Conservation (phyloP, 1,139 yeast genomes). For the Magnusiomyces clavatus region DNA sequence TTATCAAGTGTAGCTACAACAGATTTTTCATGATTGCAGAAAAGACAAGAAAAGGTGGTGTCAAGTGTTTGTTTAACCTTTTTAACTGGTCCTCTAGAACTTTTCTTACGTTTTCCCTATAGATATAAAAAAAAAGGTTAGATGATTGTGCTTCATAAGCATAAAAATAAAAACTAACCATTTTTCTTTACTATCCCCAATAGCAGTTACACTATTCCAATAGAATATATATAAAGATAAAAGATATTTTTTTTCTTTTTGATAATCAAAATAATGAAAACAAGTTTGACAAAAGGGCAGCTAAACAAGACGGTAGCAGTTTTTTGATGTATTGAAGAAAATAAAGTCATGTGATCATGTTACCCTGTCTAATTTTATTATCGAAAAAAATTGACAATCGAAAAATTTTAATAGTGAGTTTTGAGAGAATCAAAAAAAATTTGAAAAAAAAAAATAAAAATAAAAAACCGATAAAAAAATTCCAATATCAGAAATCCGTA, state of each 20-base stretch:
- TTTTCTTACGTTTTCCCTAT: conserved; percentile 87
- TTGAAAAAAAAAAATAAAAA: conserved; percentile 11
- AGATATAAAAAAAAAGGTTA: background rate
- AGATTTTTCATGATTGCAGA: conserved; percentile 92
- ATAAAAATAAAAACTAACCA: background rate
- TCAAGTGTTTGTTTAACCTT: conserved; percentile 75
- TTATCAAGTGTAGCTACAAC: conserved; percentile 86
- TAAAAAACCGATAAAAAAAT: conserved; percentile 5
- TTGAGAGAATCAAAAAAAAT: background rate
- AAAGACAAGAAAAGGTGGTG: conserved; percentile 80
- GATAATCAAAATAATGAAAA: no score
- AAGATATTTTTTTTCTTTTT: no score
- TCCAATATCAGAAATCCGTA: background rate
- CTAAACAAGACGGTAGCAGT: no score
- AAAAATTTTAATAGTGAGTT: background rate
- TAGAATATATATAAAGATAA: background rate
- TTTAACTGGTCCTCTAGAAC: conserved; percentile 75
- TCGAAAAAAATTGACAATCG: no score
- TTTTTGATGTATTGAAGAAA: no score
- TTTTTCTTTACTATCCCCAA: background rate
- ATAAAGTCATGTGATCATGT: no score
- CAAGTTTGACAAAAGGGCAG: no score
- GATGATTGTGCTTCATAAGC: background rate
- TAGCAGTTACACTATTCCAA: background rate
- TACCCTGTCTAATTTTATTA: no score